These are phyloP conservation scores for Rhododendron vialii DNA, from an alignment of 148 eudicot genomes.

Conservation along the genomic window DNA sequence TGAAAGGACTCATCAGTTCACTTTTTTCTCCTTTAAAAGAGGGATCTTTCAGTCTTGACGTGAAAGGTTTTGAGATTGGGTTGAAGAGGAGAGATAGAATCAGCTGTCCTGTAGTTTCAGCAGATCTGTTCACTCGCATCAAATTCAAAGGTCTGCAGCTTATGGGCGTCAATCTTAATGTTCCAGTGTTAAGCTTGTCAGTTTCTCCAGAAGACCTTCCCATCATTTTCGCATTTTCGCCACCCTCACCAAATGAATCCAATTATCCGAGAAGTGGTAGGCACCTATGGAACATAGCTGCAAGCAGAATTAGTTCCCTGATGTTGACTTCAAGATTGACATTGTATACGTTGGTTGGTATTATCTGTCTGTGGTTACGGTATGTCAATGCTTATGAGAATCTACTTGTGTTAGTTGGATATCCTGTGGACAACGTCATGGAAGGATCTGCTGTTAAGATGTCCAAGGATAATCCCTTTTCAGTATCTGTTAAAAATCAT, in stretches of 20 bases:
- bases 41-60: slow-evolving; percentile 37
- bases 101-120: slow-evolving; percentile 39
- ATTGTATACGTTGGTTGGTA: slow-evolving; percentile 37
- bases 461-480: slow-evolving; percentile 22
- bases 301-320: slow-evolving; percentile 45
- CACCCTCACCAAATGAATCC: slow-evolving; percentile 26
- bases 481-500: slow-evolving; percentile 36
- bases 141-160: slow-evolving; percentile 50
- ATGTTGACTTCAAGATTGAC: slow-evolving; percentile 36
- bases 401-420: slow-evolving; percentile 56
- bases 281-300: slow-evolving; percentile 74
- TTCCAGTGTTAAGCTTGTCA: slow-evolving; percentile 49
- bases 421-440: slow-evolving; percentile 34
- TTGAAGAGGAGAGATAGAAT: slow-evolving; percentile 39
- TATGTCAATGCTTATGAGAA: slow-evolving; percentile 53
- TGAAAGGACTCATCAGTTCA: slow-evolving; percentile 43
- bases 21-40: slow-evolving; percentile 43
- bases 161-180: slow-evolving; percentile 35
- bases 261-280: slow-evolving; percentile 56
- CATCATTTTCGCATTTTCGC: slow-evolving; percentile 32
- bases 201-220: slow-evolving; percentile 54
- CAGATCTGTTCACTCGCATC: slow-evolving; percentile 34
- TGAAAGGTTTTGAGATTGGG: slow-evolving; percentile 42
- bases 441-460: slow-evolving; percentile 34
- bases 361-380: slow-evolving; percentile 51